Evolutionary conservation across 2,329 filamentous ascomycete genomes (phyloP).

Genomic region (Dactylellina cionopaga): DNA sequence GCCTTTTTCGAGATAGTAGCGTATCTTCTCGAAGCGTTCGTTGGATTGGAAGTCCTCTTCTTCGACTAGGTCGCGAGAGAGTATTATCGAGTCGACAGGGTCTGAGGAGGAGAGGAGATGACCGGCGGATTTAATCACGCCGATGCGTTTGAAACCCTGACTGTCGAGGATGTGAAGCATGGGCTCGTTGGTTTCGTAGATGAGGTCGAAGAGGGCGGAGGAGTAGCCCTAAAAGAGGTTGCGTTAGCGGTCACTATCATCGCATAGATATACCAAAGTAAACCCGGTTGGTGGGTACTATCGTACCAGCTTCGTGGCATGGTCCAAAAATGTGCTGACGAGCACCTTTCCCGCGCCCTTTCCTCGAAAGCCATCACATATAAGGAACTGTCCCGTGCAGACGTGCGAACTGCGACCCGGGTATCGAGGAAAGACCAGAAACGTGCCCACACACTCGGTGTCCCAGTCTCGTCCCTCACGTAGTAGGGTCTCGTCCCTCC

Average conservation of each 20-base stretch:
- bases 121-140: slow-evolving; percentile 70
- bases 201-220: slow-evolving; percentile 79
- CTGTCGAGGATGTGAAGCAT: slow-evolving; percentile 79
- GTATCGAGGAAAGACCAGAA: slow-evolving; percentile 32
- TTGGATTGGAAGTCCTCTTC: slow-evolving; percentile 75
- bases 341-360: slow-evolving; percentile 79
- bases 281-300: not conserved
- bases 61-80: slow-evolving; percentile 67
- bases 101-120: slow-evolving; percentile 66
- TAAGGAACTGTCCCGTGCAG: slow-evolving; percentile 81
- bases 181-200: slow-evolving; percentile 78
- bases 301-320: slow-evolving; percentile 71
- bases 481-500: slow-evolving; percentile 65
- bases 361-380: slow-evolving; percentile 77
- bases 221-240: slow-evolving; percentile 69
- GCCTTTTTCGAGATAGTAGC: slow-evolving; percentile 93
- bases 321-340: slow-evolving; percentile 80
- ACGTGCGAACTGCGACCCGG: slow-evolving; percentile 74
- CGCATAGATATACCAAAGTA: not conserved
- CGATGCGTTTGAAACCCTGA: slow-evolving; percentile 77
- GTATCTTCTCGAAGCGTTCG: slow-evolving; percentile 98
- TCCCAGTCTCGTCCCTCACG: slow-evolving; percentile 70
- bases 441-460: slow-evolving; percentile 67
- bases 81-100: slow-evolving; percentile 70
- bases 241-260: not conserved